These are phyloP conservation scores for Canna indica DNA, from an alignment of 176 grass and related monocot species.

Conservation along the genomic window DNA sequence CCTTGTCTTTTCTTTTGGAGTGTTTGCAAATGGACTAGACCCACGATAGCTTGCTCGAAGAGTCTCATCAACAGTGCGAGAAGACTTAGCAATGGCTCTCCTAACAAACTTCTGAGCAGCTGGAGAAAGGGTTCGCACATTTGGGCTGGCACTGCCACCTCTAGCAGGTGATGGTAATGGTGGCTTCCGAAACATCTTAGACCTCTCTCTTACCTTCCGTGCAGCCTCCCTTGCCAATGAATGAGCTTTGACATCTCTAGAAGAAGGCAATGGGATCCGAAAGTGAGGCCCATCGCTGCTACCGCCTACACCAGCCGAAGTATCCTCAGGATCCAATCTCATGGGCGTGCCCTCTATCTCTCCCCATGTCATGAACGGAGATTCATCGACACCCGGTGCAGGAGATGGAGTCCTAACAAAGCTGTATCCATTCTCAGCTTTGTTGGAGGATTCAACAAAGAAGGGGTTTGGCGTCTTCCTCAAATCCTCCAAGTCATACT, in stretches of 20 bases:
- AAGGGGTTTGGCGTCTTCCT: constrained; percentile 80
- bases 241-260: constrained; percentile 73
- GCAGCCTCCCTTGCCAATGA: constrained; percentile 77
- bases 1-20: constrained; percentile 51
- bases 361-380: constrained; percentile 94
- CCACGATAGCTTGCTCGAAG: constrained; percentile 93
- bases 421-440: constrained; percentile 57
- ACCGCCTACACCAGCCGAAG: constrained; percentile 23
- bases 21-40: constrained; percentile 41
- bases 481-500: constrained; percentile 90
- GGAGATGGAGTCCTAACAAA: constrained; percentile 87
- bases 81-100: constrained; percentile 71
- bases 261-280: constrained; percentile 65
- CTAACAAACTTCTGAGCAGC: constrained; percentile 90
- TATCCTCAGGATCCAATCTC: constrained; percentile 63
- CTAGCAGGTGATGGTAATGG: constrained; percentile 61
- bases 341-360: constrained; percentile 86
- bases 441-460: constrained; percentile 63
- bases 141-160: constrained; percentile 73
- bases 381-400: constrained; percentile 81
- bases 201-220: constrained; percentile 67
- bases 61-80: constrained; percentile 61
- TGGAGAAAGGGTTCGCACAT: constrained; percentile 49
- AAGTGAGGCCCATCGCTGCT: constrained; percentile 46
- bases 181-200: constrained; percentile 59